Conservation (phyloP, 2,329 filamentous ascomycete genomes). For the Colletotrichum plurivorum region DNA sequence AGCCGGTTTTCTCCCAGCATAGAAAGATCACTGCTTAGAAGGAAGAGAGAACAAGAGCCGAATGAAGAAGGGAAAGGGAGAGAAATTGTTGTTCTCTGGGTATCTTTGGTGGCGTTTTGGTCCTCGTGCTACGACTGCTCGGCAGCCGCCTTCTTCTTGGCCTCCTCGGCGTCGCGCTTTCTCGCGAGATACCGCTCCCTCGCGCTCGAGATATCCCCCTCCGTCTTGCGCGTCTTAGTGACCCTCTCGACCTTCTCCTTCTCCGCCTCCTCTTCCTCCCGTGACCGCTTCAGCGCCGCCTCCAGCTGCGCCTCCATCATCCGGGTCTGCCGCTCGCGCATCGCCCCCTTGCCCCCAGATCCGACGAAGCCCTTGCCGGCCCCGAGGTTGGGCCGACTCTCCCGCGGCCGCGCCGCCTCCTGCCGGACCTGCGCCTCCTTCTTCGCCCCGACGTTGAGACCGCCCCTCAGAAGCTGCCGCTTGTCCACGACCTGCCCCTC, state of each 20-base stretch:
- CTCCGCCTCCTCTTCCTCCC: conserved; percentile 77
- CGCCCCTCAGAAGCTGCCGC: conserved; percentile 81
- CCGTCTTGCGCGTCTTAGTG: conserved; percentile 84
- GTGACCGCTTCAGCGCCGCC: conserved; percentile 77
- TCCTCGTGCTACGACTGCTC: conserved; percentile 41
- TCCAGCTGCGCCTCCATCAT: conserved; percentile 87
- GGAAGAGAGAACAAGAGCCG: background rate
- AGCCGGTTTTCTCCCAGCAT: background rate
- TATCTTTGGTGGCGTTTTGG: conserved; percentile 43
- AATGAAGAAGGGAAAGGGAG: background rate
- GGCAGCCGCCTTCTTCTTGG: conserved; percentile 65
- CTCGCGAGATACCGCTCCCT: conserved; percentile 85
- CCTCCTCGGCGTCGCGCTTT: conserved; percentile 81
- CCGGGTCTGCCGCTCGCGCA: conserved; percentile 81
- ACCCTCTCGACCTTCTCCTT: conserved; percentile 73
- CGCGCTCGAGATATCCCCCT: conserved; percentile 80
- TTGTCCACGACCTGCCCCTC: conserved; percentile 89
- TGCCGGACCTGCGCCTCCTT: conserved; percentile 63
- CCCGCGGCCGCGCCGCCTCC: conserved; percentile 42
- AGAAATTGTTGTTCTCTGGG: conserved; percentile 41
- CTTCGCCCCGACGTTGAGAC: conserved; percentile 79
- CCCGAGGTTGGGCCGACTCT: conserved; percentile 28
- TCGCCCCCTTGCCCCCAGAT: conserved; percentile 72
- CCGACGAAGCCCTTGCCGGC: conserved; percentile 55
- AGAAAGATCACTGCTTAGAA: background rate